Evolutionary conservation across 2,329 filamentous ascomycete genomes (phyloP).

Genomic region (Verruconis gallopava): DNA sequence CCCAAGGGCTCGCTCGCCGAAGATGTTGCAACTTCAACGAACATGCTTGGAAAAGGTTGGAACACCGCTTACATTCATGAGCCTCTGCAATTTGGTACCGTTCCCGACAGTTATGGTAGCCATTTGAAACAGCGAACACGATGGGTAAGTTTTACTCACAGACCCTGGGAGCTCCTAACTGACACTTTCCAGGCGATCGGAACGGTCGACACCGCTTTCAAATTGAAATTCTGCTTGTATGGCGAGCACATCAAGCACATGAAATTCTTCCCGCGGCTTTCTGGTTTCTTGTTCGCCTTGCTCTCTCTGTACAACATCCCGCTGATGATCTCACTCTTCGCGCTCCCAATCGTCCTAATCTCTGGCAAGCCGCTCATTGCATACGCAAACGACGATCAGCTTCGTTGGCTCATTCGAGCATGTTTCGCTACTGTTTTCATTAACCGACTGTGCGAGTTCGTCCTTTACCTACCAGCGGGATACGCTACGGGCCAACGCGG

Average conservation of each 20-base stretch:
- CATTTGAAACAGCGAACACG: slow-evolving; percentile 17
- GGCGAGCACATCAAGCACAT: slow-evolving; percentile 12
- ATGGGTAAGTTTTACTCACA: slow-evolving; percentile 11
- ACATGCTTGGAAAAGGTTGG: slow-evolving; percentile 49
- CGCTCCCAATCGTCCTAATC: slow-evolving; percentile 11
- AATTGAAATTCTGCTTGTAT: slow-evolving; percentile 15
- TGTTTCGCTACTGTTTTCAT: slow-evolving; percentile 11
- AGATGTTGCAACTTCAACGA: slow-evolving; percentile 45
- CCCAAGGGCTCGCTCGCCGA: slow-evolving; percentile 47
- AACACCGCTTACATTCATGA: slow-evolving; percentile 34
- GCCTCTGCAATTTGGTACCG: slow-evolving; percentile 16
- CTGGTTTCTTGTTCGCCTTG: slow-evolving; percentile 12
- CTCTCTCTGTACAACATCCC: slow-evolving; percentile 11
- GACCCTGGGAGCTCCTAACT: background rate
- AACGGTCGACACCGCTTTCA: slow-evolving; percentile 14
- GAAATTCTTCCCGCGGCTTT: slow-evolving; percentile 12
- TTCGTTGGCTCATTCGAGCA: slow-evolving; percentile 12
- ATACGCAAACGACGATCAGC: slow-evolving; percentile 11
- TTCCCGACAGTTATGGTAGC: slow-evolving; percentile 13
- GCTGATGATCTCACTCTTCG: slow-evolving; percentile 11
- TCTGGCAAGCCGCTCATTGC: slow-evolving; percentile 11
- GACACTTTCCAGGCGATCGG: slow-evolving; percentile 12
- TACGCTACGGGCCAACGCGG: slow-evolving; percentile 12
- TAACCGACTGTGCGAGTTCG: slow-evolving; percentile 11
- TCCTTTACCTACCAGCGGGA: slow-evolving; percentile 11